Base-by-base conservation (phyloP, 176 grass and related monocot genomes). In the Chloris gayana region DNA sequence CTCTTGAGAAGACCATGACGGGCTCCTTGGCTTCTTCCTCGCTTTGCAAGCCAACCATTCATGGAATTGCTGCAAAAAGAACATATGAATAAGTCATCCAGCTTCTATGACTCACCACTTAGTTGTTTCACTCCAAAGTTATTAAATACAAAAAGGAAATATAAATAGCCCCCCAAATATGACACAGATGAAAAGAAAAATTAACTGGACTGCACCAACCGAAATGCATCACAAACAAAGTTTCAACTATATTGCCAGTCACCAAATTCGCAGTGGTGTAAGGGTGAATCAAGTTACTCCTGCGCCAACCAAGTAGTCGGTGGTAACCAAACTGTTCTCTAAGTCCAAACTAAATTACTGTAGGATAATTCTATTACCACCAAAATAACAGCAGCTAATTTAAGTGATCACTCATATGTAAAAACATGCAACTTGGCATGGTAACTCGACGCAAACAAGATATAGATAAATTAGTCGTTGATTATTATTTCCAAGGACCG, bases 1-100 rank as follows among this genome's bases (percentile, higher is more conserved):
- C 75, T 95, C 96, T 74, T 99, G 96, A 77, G 96, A 95, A 2
- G 96, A 99, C 96, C 96, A 99, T 9, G 92, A 99, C 3, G 96
- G 96, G 64, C 96, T 99, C 67, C 92, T 81, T 31, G 96, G 92
- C 77, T 99, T 99, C 71, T 88, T 88, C 82, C 96, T 93, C 54
- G 96, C 96, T 87, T 99, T 99, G 80, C 86, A 92, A 17, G 90
- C 92, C 72, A 99, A 75, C 92, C 92, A 99, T 39, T 99, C 92
- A 76, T 91, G 82, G 76, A 95, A 99, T 99, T 94, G 90, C 96
- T 99, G 96, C 38, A 66, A 88, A 83, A 73, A 24, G 41, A 58
- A 70, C 64, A 82, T 56, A 49, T n/a, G 73, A 33, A 33, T 80
- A 67, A 80, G 53, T 51, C 75, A 74, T 57, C 19, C 19, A 50